Evolutionary conservation across 2,329 filamentous ascomycete species (phyloP).

Genomic region (Phialemonium atrogriseum): DNA sequence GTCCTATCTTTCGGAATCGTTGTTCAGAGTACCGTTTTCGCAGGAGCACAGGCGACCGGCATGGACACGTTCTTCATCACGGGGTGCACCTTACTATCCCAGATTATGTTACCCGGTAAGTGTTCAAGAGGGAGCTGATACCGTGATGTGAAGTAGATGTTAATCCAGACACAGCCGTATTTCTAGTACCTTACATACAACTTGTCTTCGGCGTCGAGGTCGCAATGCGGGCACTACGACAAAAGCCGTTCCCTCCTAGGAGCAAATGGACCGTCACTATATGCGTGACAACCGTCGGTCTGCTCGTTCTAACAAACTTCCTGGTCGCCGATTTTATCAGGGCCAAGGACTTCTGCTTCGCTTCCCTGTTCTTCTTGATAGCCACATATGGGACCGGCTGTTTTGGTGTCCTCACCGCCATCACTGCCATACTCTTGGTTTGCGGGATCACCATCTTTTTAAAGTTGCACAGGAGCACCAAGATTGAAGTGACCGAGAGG

Average conservation of each 20-base stretch:
- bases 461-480: conserved; percentile 44
- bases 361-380: conserved; percentile 60
- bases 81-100: conserved; percentile 45
- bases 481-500: conserved; percentile 50
- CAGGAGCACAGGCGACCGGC: conserved; percentile 47
- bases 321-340: conserved; percentile 47
- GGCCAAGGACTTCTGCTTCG: conserved; percentile 55
- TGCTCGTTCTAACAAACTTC: conserved; percentile 47
- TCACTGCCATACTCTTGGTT: conserved; percentile 41
- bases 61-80: conserved; percentile 39
- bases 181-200: conserved; percentile 58
- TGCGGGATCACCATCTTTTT: conserved; percentile 47
- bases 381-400: conserved; percentile 50
- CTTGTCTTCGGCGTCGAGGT: conserved; percentile 58
- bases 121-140: neutral
- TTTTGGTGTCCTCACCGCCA: conserved; percentile 43
- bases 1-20: conserved; percentile 49
- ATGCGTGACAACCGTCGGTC: conserved; percentile 42
- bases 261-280: conserved; percentile 52
- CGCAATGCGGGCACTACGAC: conserved; percentile 44
- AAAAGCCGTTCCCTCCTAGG: conserved; percentile 47
- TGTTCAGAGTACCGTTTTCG: conserved; percentile 49
- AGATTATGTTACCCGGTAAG: conserved; percentile 52
- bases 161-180: conserved; percentile 42
- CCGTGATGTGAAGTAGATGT: too few relatives aligned